These are phyloP conservation scores for Nannochloris sp. DNA, from an alignment of 139 green algal species.

Conservation along the genomic window DNA sequence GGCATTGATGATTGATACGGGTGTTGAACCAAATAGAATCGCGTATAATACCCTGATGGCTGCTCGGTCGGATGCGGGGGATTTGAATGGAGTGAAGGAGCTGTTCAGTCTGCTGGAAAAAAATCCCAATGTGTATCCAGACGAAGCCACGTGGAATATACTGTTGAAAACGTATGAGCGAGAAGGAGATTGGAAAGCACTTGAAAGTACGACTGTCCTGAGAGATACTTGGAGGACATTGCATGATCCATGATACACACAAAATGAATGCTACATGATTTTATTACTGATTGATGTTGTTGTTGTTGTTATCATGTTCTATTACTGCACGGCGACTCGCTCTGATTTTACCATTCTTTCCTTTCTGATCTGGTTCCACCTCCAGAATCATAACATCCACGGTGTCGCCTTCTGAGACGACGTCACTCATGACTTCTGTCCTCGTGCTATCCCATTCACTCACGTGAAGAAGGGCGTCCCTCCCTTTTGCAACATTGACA, in stretches of 20 bases:
- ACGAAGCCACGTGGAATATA: slow-evolving; percentile 11
- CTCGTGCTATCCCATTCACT: slow-evolving; percentile 47
- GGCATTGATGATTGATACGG: background rate
- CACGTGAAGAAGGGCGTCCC: slow-evolving; percentile 64
- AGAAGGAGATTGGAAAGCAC: background rate
- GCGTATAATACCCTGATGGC: slow-evolving; percentile 10
- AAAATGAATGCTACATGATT: background rate
- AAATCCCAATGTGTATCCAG: background rate
- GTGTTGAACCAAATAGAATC: background rate
- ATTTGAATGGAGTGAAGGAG: slow-evolving; percentile 2
- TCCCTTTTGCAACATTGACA: slow-evolving; percentile 39
- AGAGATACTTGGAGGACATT: background rate
- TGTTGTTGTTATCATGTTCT: background rate
- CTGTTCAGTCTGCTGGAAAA: background rate
- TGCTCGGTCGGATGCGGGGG: slow-evolving; percentile 1
- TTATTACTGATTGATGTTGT: too few species aligned
- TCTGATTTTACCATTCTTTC: slow-evolving; percentile 13
- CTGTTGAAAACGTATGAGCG: background rate
- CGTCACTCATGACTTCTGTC: slow-evolving; percentile 31
- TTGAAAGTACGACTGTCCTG: background rate
- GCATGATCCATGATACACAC: background rate
- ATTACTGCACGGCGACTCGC: slow-evolving; percentile 12
- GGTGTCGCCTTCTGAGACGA: slow-evolving; percentile 47
- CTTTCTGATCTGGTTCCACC: slow-evolving; percentile 10
- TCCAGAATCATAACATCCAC: slow-evolving; percentile 78